Evolutionary conservation across 129 eudicot genomes (phyloP).

Genomic region (Artemisia annua): DNA sequence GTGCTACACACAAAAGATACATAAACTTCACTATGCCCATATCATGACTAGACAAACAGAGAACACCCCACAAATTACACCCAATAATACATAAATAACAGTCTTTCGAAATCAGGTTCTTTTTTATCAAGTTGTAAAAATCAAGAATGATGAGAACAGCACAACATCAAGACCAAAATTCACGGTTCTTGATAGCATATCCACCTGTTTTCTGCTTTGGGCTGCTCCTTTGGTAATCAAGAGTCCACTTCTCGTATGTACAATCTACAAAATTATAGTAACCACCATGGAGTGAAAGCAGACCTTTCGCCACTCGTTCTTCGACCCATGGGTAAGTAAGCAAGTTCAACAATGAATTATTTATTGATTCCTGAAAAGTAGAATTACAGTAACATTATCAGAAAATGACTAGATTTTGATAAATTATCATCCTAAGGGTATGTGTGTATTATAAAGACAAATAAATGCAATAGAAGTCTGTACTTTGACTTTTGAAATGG

Average conservation of each 20-base stretch:
- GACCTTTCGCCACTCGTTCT: conserved; percentile 69
- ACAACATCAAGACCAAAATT: conserved; percentile 69
- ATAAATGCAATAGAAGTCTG: not conserved
- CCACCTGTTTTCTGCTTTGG: conserved; percentile 31
- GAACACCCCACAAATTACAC: not conserved
- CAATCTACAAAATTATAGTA: conserved; percentile 87
- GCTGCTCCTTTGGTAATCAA: conserved; percentile 49
- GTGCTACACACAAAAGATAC: conserved; percentile 15
- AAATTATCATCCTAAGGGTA: too few species aligned
- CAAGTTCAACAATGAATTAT: conserved; percentile 72
- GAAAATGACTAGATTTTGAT: not conserved
- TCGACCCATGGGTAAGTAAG: conserved; percentile 94
- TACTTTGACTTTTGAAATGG: conserved; percentile 14
- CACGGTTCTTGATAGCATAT: conserved; percentile 52
- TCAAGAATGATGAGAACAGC: conserved; percentile 10
- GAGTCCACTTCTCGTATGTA: conserved; percentile 65
- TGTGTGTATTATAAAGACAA: not conserved
- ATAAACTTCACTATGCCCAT: conserved; percentile 18
- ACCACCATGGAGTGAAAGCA: conserved; percentile 84
- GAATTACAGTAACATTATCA: not conserved
- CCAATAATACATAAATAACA: too few species aligned
- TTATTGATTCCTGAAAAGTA: conserved; percentile 80
- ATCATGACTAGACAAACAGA: conserved; percentile 14
- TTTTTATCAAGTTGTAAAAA: conserved; percentile 4
- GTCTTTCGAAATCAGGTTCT: too few species aligned